These are phyloP conservation scores for Elongisporangium undulatum DNA, from an alignment of 352 stramenopile species.

Conservation along the genomic window DNA sequence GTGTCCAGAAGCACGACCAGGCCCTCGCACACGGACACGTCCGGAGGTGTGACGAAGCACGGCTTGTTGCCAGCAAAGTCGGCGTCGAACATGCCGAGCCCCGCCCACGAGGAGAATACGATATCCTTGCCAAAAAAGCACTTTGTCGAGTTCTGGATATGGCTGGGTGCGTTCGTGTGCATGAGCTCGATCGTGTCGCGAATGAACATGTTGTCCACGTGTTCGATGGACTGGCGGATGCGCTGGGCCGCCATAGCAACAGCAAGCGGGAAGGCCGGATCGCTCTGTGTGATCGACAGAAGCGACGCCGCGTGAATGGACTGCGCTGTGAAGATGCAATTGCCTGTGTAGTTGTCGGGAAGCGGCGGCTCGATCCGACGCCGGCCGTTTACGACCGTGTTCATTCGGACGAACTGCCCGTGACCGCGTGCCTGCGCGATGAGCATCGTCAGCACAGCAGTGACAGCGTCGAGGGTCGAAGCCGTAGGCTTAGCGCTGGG, in stretches of 20 bases:
- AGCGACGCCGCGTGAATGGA: conserved; percentile 5
- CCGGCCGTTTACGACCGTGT: conserved; percentile 9
- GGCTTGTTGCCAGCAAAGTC: conserved; percentile 5
- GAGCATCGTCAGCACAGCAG: conserved; percentile 6
- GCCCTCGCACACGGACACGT: conserved; percentile 6
- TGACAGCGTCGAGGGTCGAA: conserved; percentile 8
- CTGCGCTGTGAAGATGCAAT: conserved; percentile 10
- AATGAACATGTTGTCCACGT: conserved; percentile 5
- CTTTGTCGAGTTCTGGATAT: conserved; percentile 6
- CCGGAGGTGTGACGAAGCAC: conserved; percentile 1
- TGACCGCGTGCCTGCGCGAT: conserved; percentile 10
- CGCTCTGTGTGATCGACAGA: background rate
- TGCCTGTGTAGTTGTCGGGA: conserved; percentile 10
- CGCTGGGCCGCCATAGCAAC: conserved; percentile 3
- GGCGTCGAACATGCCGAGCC: conserved; percentile 3
- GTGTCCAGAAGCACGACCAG: conserved; percentile 9
- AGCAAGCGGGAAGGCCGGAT: background rate
- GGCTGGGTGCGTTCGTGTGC: background rate
- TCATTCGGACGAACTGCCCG: conserved; percentile 3
- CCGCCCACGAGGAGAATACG: conserved; percentile 12
- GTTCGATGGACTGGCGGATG: conserved; percentile 9
- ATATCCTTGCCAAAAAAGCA: conserved; percentile 14
- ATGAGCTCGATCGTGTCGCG: conserved; percentile 12
- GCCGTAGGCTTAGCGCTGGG: background rate
- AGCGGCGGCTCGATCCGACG: conserved; percentile 3